These are phyloP conservation scores for Coniochaeta sp. DNA, from an alignment of 2,329 filamentous ascomycete genomes.

Conservation along the genomic window DNA sequence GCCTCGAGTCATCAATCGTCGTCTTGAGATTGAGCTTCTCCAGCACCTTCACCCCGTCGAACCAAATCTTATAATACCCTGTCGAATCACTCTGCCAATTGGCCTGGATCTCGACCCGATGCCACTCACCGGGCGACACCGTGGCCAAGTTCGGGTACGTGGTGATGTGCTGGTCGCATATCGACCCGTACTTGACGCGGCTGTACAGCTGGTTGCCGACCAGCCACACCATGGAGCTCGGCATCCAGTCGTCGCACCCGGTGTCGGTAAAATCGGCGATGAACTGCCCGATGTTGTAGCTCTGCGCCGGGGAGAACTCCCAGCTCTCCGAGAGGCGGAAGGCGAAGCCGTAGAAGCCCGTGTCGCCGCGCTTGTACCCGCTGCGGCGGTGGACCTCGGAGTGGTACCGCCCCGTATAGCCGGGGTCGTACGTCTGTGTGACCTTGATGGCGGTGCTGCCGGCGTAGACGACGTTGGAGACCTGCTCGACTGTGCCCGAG, in stretches of 20 bases:
- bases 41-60: constrained; percentile 36
- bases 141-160: constrained; percentile 25
- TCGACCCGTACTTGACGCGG: constrained; percentile 31
- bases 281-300: constrained; percentile 43
- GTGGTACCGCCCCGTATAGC: constrained; percentile 38
- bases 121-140: constrained; percentile 36
- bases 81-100: constrained; percentile 35
- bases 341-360: constrained; percentile 41
- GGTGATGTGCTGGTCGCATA: constrained; percentile 26
- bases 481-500: constrained; percentile 32
- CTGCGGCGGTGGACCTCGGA: constrained; percentile 36
- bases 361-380: constrained; percentile 36
- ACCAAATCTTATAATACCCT: constrained; percentile 39
- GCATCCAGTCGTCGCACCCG: constrained; percentile 40
- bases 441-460: constrained; percentile 34
- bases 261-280: constrained; percentile 39
- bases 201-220: constrained; percentile 33
- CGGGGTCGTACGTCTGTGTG: constrained; percentile 33
- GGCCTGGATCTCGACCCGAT: constrained; percentile 36
- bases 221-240: constrained; percentile 40
- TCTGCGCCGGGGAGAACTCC: constrained; percentile 35
- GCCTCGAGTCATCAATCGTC: constrained; percentile 33
- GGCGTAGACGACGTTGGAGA: constrained; percentile 31
- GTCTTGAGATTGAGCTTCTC: constrained; percentile 32
- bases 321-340: constrained; percentile 40